Conservation (phyloP, 192 early-diverging fungal species). For the Umbelopsis isabellina region DNA sequence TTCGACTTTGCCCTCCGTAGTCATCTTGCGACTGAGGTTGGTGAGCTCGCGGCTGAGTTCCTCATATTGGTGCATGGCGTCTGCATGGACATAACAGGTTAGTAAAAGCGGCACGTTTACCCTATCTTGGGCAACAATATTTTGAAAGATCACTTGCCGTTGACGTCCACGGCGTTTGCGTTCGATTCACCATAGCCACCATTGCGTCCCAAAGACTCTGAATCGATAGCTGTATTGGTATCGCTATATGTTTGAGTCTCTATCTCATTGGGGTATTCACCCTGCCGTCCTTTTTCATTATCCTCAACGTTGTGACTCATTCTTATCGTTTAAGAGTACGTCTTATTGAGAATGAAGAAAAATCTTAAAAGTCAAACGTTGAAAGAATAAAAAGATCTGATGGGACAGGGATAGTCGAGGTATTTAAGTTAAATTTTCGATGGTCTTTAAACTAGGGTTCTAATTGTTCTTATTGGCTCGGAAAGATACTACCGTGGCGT, state of each 20-base stretch:
- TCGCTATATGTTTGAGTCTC: neutral
- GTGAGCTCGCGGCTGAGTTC: slow-evolving; percentile 37
- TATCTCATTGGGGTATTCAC: neutral
- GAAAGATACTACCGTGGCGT: too few relatives aligned
- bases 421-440: too few relatives aligned
- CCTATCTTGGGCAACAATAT: neutral
- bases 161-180: slow-evolving; percentile 35
- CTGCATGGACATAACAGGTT: slow-evolving; percentile 15
- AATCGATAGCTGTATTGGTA: slow-evolving; percentile 8
- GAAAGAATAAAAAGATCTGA: neutral
- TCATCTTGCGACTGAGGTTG: slow-evolving; percentile 30
- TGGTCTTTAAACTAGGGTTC: too few relatives aligned
- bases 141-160: slow-evolving; percentile 22
- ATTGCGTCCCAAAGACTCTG: neutral
- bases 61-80: slow-evolving; percentile 31
- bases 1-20: slow-evolving; percentile 27
- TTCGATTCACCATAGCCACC: slow-evolving; percentile 30
- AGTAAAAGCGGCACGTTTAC: neutral
- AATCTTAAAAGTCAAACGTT: neutral
- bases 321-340: neutral
- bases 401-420: too few relatives aligned
- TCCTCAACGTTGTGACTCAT: neutral
- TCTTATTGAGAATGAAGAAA: too few relatives aligned
- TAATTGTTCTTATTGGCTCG: too few relatives aligned
- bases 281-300: neutral